phyloP scores from a whole-genome alignment of 192 early-diverging fungal genomes.

The Coemansia sp. region DNA sequence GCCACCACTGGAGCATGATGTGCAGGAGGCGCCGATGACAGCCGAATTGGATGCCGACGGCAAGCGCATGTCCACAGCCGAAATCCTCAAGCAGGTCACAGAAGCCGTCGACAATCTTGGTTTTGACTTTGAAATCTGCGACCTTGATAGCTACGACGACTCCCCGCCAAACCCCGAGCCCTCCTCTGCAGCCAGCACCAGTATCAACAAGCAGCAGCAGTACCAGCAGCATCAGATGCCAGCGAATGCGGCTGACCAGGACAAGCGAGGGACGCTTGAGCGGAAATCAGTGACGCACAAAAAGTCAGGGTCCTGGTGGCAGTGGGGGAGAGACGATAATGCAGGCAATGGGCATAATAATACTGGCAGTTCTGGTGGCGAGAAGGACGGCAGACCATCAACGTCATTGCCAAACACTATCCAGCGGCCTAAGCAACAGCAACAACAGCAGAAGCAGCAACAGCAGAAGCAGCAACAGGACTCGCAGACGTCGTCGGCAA shows the following conservation, averaged over 20 bases:
- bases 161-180: neutral
- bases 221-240: constrained; percentile 1
- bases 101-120: constrained; percentile 47
- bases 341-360: neutral
- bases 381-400: neutral
- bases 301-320: constrained; percentile 53
- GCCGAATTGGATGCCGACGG: neutral
- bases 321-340: constrained; percentile 34
- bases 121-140: constrained; percentile 40
- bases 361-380: neutral
- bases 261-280: constrained; percentile 3
- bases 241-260: neutral
- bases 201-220: constrained; percentile 6
- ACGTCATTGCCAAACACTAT: neutral
- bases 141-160: constrained; percentile 18
- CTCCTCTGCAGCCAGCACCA: neutral
- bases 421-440: neutral
- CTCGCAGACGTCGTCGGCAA: neutral
- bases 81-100: constrained; percentile 50
- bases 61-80: constrained; percentile 46
- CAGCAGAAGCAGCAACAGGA: neutral
- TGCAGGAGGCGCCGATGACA: neutral
- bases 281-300: constrained; percentile 43
- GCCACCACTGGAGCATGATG: neutral
- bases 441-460: neutral